Base-by-base conservation (phyloP, 495 filamentous ascomycete genomes). In the Mytilinidion resinicola region DNA sequence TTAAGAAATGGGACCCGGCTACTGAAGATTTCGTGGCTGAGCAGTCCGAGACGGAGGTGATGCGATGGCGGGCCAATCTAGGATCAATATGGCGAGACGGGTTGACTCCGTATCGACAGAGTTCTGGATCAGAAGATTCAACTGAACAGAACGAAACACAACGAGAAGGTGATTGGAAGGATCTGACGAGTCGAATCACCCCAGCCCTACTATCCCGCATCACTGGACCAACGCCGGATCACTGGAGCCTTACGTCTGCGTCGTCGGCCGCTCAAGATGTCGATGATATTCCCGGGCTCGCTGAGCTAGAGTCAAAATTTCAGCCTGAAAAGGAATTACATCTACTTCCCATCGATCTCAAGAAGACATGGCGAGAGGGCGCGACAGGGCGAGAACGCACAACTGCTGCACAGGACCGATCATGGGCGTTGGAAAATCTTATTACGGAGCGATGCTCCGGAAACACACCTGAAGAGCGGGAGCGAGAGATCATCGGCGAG, bases 381-480 rank as follows among this genome's bases (percentile, higher is more conserved):
- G 83, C 85, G 6, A 77, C 86, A 34, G 90, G 90, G 25, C 77
- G 84, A 14, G 89, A 86, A 65, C 76, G 84, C 57, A 91, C 84
- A 12, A 82, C 88, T 39, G 82, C 80, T 43, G 84, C 88, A 7
- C 77, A 84, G 50, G 89, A 92, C 72, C 68, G 85, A 7, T 84
- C 80, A 33, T 90, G 86, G 86, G 81, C 82, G n/a, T 64, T 90
- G 48, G 76, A 74, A 0, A 73, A 82, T 33, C 56, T 87, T 10
- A 74, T 84, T 14, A 60, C 70, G 8, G 37, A 66, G 43, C 71
- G 67, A 42, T 70, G 66, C 43, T 11, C 20, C 34, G 62, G 64
- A 36, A n/a, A 49, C 2, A 41, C 20, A 25, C 17, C 25, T 4
- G 44, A 42, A 21, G 43, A 37, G 19, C 62, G 56, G 12, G 63